A percentile compares a stretch with the other conserved stretches of the same genome.
Evolutionary conservation across 2,329 filamentous ascomycete species (phyloP).

Genomic region (Escovopsis sp.): DNA sequence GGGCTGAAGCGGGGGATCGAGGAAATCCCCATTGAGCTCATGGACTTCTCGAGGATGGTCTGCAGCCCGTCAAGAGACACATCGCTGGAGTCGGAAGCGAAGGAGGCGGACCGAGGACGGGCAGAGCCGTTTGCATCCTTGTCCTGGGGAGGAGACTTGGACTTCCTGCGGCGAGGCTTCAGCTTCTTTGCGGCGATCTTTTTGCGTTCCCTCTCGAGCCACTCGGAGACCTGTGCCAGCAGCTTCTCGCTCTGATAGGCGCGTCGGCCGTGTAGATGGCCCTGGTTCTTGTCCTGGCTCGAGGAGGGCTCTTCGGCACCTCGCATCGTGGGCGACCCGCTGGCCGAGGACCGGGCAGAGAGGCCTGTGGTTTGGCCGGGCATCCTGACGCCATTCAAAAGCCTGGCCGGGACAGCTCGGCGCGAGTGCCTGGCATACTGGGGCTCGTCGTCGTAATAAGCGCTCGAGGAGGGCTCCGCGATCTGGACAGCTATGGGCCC

Average conservation of each 20-base stretch:
- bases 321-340: slow-evolving; percentile 16
- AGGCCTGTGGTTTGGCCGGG: slow-evolving; percentile 15
- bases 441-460: slow-evolving; percentile 18
- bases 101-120: slow-evolving; percentile 35
- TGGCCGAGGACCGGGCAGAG: slow-evolving; percentile 33
- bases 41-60: slow-evolving; percentile 57
- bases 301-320: slow-evolving; percentile 15
- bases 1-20: slow-evolving; percentile 29
- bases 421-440: slow-evolving; percentile 18
- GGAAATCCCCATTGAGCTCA: slow-evolving; percentile 38
- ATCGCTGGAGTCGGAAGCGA: slow-evolving; percentile 51
- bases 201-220: slow-evolving; percentile 67
- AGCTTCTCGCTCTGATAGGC: slow-evolving; percentile 39
- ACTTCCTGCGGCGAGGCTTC: slow-evolving; percentile 26
- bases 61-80: slow-evolving; percentile 70
- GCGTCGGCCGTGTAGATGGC: slow-evolving; percentile 17
- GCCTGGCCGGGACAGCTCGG: slow-evolving; percentile 16
- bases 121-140: slow-evolving; percentile 9
- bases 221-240: slow-evolving; percentile 62
- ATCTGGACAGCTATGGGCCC: slow-evolving; percentile 37
- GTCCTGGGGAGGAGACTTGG: slow-evolving; percentile 21
- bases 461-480: slow-evolving; percentile 31
- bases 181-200: slow-evolving; percentile 40
- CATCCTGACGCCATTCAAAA: slow-evolving; percentile 18
- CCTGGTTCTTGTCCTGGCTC: slow-evolving; percentile 4